Evolutionary conservation across 176 grass and related monocot genomes (phyloP), one percentile per base, ranked within the genome.

Genomic region (Otatea glauca): DNA sequence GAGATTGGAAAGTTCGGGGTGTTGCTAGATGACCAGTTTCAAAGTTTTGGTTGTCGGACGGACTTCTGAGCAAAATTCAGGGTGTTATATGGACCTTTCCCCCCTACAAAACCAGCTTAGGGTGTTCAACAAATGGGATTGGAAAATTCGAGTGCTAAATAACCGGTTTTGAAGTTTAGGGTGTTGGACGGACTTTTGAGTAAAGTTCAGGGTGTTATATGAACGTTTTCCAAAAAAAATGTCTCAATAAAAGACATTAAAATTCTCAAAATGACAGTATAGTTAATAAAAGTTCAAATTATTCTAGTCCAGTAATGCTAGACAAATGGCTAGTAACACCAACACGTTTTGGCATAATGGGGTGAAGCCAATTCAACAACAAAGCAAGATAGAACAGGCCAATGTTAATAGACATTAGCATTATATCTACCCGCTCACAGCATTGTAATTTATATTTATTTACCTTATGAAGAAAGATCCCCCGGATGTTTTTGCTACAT

Each of bases 331-430:
- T 59, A 38, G 64, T 68, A 38, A 42, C 55, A 48, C 35, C 12
- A 71, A 77, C 54, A 56, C 27, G 29, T 62, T 75, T 53, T 83
- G 5, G 12, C 66, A 65, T 21, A 54, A 74, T 54, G 12, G 12
- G 29, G 20, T 79, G 18, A 48, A 18, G 34, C 17, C 17, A 73
- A 80, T 21, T 11, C 1, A 81, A 15, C 56, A 83, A 49, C 3
- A 64, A 88, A 66, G 47, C 45, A 82, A 70, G 9, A 78, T 64
- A 41, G 42, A 59, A 32, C 64, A 41, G 13, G 23, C 2, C 51
- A 72, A 68, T 81, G 41, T 24, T 68, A 75, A 61, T 32, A 78
- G 55, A 58, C 41, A 53, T 23, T 55, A 66, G 50, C 17, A 61
- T 66, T 79, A 65, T 25, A 79, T 20, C 27, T 44, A 79, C 20